Percentiles rank a stretch among this genome's conserved stretches.
Evolutionary conservation across 495 filamentous ascomycete genomes (phyloP).

Genomic region (Filosporella fistucella): DNA sequence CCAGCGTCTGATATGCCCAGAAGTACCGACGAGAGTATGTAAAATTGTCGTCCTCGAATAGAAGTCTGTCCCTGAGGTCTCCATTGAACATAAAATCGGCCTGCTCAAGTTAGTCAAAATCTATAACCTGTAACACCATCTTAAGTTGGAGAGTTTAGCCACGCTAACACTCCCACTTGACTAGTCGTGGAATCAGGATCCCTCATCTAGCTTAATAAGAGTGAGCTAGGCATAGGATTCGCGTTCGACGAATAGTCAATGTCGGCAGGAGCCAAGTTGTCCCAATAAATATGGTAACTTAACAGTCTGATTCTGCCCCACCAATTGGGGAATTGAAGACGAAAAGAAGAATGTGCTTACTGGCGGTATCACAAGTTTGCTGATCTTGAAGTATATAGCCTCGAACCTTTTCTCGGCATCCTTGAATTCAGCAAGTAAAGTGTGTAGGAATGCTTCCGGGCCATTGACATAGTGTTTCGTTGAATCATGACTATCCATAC

Average conservation of each 20-base stretch:
- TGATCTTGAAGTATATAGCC: constrained; percentile 40
- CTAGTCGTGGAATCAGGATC: too few relatives aligned
- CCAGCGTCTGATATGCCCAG: constrained; percentile 51
- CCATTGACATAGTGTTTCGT: constrained; percentile 45
- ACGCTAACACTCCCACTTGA: too few relatives aligned
- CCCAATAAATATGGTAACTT: too few relatives aligned
- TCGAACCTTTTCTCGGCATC: constrained; percentile 46
- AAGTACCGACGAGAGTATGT: constrained; percentile 54
- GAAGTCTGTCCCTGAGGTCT: constrained; percentile 42
- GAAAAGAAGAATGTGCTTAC: constrained; percentile 14
- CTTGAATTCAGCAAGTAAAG: constrained; percentile 42
- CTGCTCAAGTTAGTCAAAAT: constrained; percentile 12
- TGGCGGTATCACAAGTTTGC: constrained; percentile 44
- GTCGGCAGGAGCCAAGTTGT: too few relatives aligned
- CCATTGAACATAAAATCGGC: constrained; percentile 50
- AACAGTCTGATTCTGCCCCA: too few relatives aligned
- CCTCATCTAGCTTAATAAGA: too few relatives aligned
- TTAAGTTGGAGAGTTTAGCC: too few relatives aligned
- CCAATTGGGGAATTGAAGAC: too few relatives aligned
- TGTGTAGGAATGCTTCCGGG: constrained; percentile 46
- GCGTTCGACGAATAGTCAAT: too few relatives aligned
- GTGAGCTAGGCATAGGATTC: too few relatives aligned
- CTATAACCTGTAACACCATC: neutral
- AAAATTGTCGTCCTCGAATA: constrained; percentile 52
- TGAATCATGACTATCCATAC: constrained; percentile 40